Base-by-base conservation (phyloP, 2,329 filamentous ascomycete species). In the Tolypocladium album region DNA sequence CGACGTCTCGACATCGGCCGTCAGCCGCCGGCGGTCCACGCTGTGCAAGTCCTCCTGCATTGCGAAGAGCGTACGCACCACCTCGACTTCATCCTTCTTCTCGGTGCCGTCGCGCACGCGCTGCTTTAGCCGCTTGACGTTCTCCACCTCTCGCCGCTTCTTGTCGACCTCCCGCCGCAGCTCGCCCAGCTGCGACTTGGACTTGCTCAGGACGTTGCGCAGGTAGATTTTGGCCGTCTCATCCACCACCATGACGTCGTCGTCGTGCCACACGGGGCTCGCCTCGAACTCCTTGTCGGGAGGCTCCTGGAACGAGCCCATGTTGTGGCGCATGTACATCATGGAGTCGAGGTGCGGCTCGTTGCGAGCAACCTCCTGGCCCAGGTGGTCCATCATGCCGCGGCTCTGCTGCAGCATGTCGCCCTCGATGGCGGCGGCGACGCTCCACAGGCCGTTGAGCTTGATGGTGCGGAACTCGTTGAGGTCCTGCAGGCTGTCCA, bases 291-390 rank as follows among this genome's bases (percentile, higher is more conserved):
- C 79, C 74, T 94, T 89, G 74, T 97, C 88, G 0, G 83, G 69
- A 0, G 94, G 94, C 69, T 97, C 93, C 68, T 91, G 86, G 81
- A 90, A 96, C 58, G 82, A 77, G 31, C 84, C 83, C 66, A 89
- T 86, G 69, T 99, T 99, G 77, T 99, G 94, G 63, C 89, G 87
- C 60, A 96, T 87, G 73, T 97, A 99, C 94, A 99, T 99, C 82
- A 96, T 90, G 24, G 92, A 96, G 74, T 99, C 95, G 47, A 99
- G 82, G 55, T 88, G 82, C 12, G 94, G 94, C 63, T 89, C 83
- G 71, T 99, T 99, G 61, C 93, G 85, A 15, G 88, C 84, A 57
- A 99, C 94, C 70, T 97, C 93, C 60, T 84, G 81, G 6, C 86
- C 79, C 13, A 97, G 82, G 65, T 88, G 86, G 38, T 88, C 81